Evolutionary conservation across 2,329 filamentous ascomycete genomes (phyloP), one percentile per base, ranked within the genome.

Genomic region (Paecilomyces variotii): DNA sequence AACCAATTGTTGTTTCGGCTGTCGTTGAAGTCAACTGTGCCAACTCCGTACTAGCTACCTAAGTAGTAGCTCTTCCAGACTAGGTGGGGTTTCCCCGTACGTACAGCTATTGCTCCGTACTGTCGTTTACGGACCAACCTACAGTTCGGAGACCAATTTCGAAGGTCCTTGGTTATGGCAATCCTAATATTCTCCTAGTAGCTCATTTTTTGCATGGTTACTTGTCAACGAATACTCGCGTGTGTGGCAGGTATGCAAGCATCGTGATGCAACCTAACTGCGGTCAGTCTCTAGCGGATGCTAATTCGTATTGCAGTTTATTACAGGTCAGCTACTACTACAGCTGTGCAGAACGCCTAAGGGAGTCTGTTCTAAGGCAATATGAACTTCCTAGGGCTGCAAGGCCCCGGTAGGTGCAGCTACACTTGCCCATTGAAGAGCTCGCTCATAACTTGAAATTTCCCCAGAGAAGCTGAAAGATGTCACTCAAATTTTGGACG

Each of bases 401-500:
- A 56, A 10, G 54, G 54, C 49, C 54, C 34, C 10, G 54, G 54
- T 56, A 45, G 14, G 53, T 34, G 54, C 32, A 27, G 27, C 5
- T 45, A 19, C n/a, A 45, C 14, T 45, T 45, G 6, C 28, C 34
- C 53, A 14, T 12, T 28, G 26, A 25, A 49, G 26, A 49, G 10
- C 27, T 7, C 24, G 32, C 56, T 53, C 19, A 50, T 26, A 14
- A 39, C 50, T 14, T 14, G 6, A 11, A 7, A n/a, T 32, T 52
- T 51, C 14, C 57, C 60, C 67, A 90, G 83, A 79, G 60, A 91
- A 92, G 75, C 79, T 88, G 58, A 78, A 84, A 59, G 83, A 89
- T 57, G 88, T 93, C 49, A 84, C 80, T 14, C 78, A 79, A 56
- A 76, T 94, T 14, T 75, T 94, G 63, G 75, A 80, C 49, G 80